phyloP scores from a whole-genome alignment of 805 yeast genomes.

The Wickerhamomyces subpelliculosus region DNA sequence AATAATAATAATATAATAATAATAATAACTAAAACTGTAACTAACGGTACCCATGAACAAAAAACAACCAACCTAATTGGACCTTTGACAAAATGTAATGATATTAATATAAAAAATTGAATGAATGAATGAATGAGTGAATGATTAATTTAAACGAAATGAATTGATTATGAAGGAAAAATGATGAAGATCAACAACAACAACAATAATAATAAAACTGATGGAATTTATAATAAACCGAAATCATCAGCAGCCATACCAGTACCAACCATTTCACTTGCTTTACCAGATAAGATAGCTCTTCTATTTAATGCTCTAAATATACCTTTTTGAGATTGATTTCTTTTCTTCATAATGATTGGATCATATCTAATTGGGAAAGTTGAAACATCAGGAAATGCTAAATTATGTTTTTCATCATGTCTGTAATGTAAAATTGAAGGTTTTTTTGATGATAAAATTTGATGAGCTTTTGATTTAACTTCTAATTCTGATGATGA shows the following conservation, averaged over 20 bases:
- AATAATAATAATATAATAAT: too few species aligned
- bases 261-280: conserved; percentile 25
- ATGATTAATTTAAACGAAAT: too few species aligned
- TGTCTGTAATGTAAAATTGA: conserved; percentile 19
- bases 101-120: too few species aligned
- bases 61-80: too few species aligned
- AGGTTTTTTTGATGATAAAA: not conserved
- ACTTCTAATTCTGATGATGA: not conserved
- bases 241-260: conserved; percentile 21
- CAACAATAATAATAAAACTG: not conserved
- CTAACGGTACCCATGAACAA: too few species aligned
- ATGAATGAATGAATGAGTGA: too few species aligned
- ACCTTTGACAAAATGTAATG: too few species aligned
- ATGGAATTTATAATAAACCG: conserved; percentile 5
- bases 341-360: conserved; percentile 1
- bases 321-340: conserved; percentile 4
- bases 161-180: too few species aligned
- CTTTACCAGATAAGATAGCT: conserved; percentile 21
- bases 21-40: too few species aligned
- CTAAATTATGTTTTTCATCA: conserved; percentile 22
- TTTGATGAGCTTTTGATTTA: too few species aligned
- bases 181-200: not conserved
- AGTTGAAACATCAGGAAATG: conserved; percentile 22
- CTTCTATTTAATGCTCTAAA: conserved; percentile 23
- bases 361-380: conserved; percentile 23